phyloP scores from a whole-genome alignment of 176 grass and related monocot species.

The Carex scoparia region DNA sequence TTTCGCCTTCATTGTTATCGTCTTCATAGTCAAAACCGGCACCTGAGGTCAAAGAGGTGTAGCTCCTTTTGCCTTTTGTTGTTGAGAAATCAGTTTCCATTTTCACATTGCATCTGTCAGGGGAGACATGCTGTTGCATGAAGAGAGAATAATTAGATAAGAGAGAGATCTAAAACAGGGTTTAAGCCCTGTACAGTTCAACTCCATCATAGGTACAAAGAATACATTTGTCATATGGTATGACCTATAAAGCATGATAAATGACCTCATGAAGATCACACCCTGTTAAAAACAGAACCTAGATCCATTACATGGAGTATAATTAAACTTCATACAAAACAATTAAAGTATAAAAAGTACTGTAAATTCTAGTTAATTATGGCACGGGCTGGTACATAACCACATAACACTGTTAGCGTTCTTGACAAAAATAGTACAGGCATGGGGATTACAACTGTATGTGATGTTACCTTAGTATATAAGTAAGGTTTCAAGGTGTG shows the following conservation, averaged over 20 bases:
- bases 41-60: constrained; percentile 19
- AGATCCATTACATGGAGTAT: neutral
- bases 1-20: neutral
- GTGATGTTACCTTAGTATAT: neutral
- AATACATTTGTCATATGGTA: too few relatives aligned
- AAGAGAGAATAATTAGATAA: neutral
- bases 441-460: neutral
- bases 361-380: neutral
- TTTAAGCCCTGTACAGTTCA: neutral
- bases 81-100: neutral
- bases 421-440: neutral
- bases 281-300: too few relatives aligned
- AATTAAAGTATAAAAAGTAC: neutral
- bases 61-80: neutral
- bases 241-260: neutral
- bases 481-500: neutral
- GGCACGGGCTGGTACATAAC: neutral
- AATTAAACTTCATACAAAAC: neutral
- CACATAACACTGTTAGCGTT: neutral
- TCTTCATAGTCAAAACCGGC: neutral
- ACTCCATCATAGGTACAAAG: neutral
- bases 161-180: neutral
- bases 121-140: neutral
- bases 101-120: neutral
- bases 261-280: neutral